phyloP scores from a whole-genome alignment of 768 basidiomycete species.

The Termitomyces sp. region DNA sequence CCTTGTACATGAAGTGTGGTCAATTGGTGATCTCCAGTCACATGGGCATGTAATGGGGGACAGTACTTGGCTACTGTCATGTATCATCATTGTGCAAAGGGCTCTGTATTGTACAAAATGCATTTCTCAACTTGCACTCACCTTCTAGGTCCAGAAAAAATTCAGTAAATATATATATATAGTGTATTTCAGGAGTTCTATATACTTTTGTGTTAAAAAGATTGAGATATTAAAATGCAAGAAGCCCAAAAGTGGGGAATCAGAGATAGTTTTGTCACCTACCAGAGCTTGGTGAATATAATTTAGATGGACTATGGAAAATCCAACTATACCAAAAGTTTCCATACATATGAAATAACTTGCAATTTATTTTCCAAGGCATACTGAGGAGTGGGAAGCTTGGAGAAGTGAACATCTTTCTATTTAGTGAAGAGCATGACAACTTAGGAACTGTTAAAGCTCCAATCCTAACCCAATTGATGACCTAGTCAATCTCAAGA shows the following conservation, averaged over 20 bases:
- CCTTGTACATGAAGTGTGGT: too few relatives aligned
- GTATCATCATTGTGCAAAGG: too few relatives aligned
- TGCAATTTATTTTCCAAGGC: not conserved
- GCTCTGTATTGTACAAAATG: not conserved
- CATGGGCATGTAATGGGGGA: too few relatives aligned
- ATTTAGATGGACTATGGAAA: not conserved
- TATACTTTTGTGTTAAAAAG: not conserved
- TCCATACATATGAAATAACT: not conserved
- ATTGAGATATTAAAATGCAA: not conserved
- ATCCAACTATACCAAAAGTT: not conserved
- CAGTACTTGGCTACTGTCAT: too few relatives aligned
- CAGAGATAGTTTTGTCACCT: too few relatives aligned
- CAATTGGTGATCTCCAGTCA: too few relatives aligned
- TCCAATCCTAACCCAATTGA: too few relatives aligned
- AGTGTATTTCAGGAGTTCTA: not conserved
- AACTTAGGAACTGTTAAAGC: too few relatives aligned
- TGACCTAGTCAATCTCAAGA: too few relatives aligned
- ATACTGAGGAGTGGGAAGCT: not conserved
- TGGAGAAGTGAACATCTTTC: not conserved
- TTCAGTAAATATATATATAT: not conserved
- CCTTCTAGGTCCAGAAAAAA: not conserved
- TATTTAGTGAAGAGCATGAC: too few relatives aligned
- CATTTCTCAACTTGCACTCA: not conserved
- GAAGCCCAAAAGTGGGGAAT: not conserved
- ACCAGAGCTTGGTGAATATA: not conserved